Conservation (phyloP, 1,284 basidiomycete species). For the Ustilago hordei region DNA sequence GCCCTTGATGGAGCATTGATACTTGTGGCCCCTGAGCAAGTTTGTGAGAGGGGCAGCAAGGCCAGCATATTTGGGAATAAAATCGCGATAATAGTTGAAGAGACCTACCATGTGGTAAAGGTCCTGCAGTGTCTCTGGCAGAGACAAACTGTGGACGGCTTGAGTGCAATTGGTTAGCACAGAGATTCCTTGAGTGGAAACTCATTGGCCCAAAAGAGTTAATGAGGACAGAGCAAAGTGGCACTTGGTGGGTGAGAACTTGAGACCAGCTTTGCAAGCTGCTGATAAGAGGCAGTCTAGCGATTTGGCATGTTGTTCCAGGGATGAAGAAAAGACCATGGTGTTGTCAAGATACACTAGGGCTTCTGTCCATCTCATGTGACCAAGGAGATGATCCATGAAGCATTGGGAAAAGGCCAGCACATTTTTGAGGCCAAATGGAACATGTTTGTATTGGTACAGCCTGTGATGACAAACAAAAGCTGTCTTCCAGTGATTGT, state of each 20-base stretch:
- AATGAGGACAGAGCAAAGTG: neutral
- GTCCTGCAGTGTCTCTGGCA: neutral
- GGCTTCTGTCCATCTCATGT: constrained; percentile 4
- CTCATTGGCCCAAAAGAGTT: neutral
- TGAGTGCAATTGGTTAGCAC: neutral
- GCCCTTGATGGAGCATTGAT: neutral
- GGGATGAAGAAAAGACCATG: neutral
- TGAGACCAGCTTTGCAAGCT: neutral
- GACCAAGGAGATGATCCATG: neutral
- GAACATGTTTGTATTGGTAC: neutral
- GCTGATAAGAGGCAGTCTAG: neutral
- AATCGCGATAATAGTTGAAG: constrained; percentile 16
- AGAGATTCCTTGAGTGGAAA: neutral
- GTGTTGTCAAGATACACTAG: neutral
- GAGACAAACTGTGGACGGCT: no score
- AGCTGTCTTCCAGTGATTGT: neutral
- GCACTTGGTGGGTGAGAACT: constrained; percentile 4
- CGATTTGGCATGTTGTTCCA: neutral
- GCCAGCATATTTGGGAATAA: constrained; percentile 6
- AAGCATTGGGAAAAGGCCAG: neutral
- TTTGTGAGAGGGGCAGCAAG: constrained; percentile 3
- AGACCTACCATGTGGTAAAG: constrained; percentile 14
- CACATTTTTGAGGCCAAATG: neutral
- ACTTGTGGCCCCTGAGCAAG: neutral
- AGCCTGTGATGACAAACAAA: neutral